These are phyloP conservation scores for Picochlorum sp. DNA, from an alignment of 139 green algal genomes.

Conservation along the genomic window DNA sequence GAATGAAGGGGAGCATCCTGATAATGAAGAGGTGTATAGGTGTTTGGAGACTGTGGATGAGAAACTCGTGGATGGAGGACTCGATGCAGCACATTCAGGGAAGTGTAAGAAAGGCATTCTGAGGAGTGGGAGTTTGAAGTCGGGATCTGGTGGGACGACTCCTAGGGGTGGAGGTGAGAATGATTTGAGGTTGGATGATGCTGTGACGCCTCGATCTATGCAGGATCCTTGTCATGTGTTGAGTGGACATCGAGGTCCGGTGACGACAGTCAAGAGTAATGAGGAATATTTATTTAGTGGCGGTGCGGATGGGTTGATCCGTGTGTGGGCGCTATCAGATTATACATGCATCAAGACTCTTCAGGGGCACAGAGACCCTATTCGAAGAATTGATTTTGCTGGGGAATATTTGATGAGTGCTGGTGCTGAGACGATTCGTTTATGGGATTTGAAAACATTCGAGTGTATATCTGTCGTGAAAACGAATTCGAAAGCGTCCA, in stretches of 20 bases:
- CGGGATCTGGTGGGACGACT: neutral
- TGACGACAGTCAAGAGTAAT: slow-evolving; percentile 47
- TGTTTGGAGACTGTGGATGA: slow-evolving; percentile 51
- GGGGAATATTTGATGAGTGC: slow-evolving; percentile 40
- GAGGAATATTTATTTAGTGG: slow-evolving; percentile 50
- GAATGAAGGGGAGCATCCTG: slow-evolving; percentile 16
- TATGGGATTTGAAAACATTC: slow-evolving; percentile 21
- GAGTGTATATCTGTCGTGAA: slow-evolving; percentile 26
- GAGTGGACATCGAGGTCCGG: slow-evolving; percentile 54
- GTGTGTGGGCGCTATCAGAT: slow-evolving; percentile 57
- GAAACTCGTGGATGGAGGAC: neutral
- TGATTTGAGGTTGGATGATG: neutral
- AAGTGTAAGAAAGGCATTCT: no score
- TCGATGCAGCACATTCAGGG: no score
- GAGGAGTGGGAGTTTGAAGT: neutral
- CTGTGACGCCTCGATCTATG: no score
- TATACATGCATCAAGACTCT: slow-evolving; percentile 37
- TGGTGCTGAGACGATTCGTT: slow-evolving; percentile 52
- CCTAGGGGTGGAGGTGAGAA: neutral
- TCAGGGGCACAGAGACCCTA: slow-evolving; percentile 58
- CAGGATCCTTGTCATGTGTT: slow-evolving; percentile 43
- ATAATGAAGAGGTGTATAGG: slow-evolving; percentile 40
- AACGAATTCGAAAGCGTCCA: slow-evolving; percentile 20
- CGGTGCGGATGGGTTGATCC: slow-evolving; percentile 55
- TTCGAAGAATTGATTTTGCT: slow-evolving; percentile 39